Evolutionary conservation across 352 stramenopile species (phyloP), one percentile per base, ranked within the genome.

Genomic region (Phytophthora fragariaefolia): DNA sequence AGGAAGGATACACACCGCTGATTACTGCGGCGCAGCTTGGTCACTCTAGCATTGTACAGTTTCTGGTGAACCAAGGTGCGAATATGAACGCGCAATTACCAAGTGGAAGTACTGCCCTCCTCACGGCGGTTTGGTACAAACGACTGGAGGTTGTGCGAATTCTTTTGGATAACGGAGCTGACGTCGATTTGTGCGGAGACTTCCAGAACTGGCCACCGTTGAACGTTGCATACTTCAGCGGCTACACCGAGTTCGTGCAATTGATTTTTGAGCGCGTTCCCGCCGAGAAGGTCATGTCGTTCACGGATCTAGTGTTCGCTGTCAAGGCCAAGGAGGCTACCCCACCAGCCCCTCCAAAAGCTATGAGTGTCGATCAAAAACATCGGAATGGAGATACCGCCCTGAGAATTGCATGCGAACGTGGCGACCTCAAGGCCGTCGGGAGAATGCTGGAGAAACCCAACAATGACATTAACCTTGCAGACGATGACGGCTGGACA

Each of bases 201-300:
- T 62, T 52, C 13, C 40, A 52, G 27, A 52, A 22, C n/a, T 62
- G 54, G 54, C 18, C 54, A 23, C 24, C 54, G 3, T 9, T 62
- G 54, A 62, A 42, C 15, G 54, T 63, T 13, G 55, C 42, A 18
- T 63, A 52, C 47, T 63, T 63, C 3, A 63, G 55, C 20, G 40
- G 54, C n/a, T 62, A 61, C 38, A 30, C 12, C 9, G 54, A 61
- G 7, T 30, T 61, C 12, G 54, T 61, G 15, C 54, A 61, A 5
- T 40, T 61, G 3, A 45, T 53, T 18, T 61, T 32, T 13, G 54
- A 61, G 27, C 40, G 40, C 3, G 26, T 52, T 42, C 53, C 51
- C 18, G 2, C 28, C 7, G 28, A 45, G 24, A 57, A 57, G n/a
- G 1, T 10, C 2, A 10, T 57, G 3, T 32, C 49, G 6, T 57